Percentiles rank a stretch among this genome's conserved stretches.
Conservation (phyloP, 1,139 yeast genomes). For the Citeromyces hawaiiensis region DNA sequence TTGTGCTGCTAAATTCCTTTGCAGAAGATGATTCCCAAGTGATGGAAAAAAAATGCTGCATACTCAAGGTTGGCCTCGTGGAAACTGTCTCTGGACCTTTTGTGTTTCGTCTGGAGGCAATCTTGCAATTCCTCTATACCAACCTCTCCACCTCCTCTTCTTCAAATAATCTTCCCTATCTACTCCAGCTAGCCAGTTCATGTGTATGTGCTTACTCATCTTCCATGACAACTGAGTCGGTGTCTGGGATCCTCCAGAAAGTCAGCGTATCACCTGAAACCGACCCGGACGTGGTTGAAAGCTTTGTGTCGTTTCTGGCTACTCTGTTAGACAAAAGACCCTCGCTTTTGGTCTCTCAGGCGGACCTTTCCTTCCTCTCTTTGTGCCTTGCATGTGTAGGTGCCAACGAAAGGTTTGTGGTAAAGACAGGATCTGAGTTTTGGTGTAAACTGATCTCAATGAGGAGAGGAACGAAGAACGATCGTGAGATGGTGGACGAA, state of each 20-base stretch:
- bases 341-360: conserved; percentile 25
- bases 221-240: conserved; percentile 17
- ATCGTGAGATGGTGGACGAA: conserved; percentile 23
- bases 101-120: conserved; percentile 30
- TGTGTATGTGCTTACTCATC: conserved; percentile 22
- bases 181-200: conserved; percentile 29
- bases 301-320: conserved; percentile 26
- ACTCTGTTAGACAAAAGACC: conserved; percentile 40
- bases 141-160: conserved; percentile 19
- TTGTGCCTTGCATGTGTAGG: conserved; percentile 30
- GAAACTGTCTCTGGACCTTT: conserved; percentile 48
- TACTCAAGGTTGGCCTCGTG: conserved; percentile 41
- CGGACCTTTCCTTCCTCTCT: conserved; percentile 20
- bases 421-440: conserved; percentile 48
- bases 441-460: conserved; percentile 48
- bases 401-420: conserved; percentile 50
- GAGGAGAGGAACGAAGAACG: conserved; percentile 36
- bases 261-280: conserved; percentile 21
- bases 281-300: conserved; percentile 44
- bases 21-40: conserved; percentile 25
- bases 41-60: conserved; percentile 41
- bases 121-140: conserved; percentile 29
- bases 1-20: conserved; percentile 24
- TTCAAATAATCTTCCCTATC: conserved; percentile 21
- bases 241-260: conserved; percentile 16